phyloP scores from a whole-genome alignment of 176 grass and related monocot genomes.

The Rhipidocladum racemiflorum region DNA sequence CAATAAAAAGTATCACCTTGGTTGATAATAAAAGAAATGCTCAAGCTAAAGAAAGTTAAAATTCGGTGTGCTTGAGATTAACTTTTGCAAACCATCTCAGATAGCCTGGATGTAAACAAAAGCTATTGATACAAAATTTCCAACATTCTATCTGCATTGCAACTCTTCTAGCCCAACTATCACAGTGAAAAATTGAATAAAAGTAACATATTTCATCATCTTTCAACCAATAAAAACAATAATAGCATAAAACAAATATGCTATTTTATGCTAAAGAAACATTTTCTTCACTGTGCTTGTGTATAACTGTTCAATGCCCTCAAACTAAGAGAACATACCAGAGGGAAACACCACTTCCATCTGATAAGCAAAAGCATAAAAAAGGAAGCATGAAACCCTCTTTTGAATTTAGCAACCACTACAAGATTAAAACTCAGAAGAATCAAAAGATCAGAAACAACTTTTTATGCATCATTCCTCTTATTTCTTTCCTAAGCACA shows the following conservation, averaged over 20 bases:
- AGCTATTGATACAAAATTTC: neutral
- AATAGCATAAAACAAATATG: constrained; percentile 1
- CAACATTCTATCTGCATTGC: neutral
- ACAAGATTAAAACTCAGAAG: neutral
- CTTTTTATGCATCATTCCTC: neutral
- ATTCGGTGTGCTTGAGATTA: neutral
- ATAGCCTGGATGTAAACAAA: neutral
- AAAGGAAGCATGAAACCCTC: neutral
- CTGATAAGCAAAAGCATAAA: neutral
- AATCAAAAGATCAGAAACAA: constrained; percentile 21
- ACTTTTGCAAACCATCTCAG: constrained; percentile 2
- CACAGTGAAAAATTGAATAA: neutral
- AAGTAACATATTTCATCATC: constrained; percentile 10
- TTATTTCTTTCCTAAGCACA: constrained; percentile 15
- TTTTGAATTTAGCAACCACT: neutral
- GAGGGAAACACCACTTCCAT: constrained; percentile 10
- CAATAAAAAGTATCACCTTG: neutral
- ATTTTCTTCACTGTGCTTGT: neutral
- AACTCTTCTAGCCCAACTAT: constrained; percentile 20
- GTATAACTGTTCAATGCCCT: constrained; percentile 9
- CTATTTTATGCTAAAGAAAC: neutral
- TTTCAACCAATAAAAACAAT: neutral
- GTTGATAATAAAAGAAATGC: constrained; percentile 15
- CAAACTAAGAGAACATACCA: neutral
- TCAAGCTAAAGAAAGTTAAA: constrained; percentile 13